A percentile compares a stretch with the other conserved stretches of the same genome.
These are phyloP conservation scores for Stephania yunnanensis DNA, from an alignment of 164 flowering plant species.

Conservation along the genomic window DNA sequence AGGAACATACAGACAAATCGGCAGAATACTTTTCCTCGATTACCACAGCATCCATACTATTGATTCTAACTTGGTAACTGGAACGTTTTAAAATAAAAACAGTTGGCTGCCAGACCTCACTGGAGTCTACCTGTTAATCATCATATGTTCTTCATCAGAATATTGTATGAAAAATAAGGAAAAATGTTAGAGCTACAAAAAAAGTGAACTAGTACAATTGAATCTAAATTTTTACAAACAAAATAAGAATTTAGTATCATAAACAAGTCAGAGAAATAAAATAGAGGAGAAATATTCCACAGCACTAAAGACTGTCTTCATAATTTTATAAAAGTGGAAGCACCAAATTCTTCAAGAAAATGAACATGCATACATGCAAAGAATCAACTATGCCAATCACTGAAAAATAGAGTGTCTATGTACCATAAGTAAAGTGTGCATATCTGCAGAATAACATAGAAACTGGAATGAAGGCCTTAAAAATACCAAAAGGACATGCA, in stretches of 20 bases:
- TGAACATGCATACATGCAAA: not conserved
- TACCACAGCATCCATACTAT: slow-evolving; percentile 31
- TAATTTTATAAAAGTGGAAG: not conserved
- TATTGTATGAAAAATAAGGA: slow-evolving; percentile 4
- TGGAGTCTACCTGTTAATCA: slow-evolving; percentile 56
- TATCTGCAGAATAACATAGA: not conserved
- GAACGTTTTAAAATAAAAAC: slow-evolving; percentile 52
- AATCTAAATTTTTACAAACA: not conserved
- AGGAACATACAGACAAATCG: slow-evolving; percentile 62
- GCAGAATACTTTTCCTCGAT: slow-evolving; percentile 63
- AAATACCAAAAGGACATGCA: not conserved
- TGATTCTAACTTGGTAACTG: slow-evolving; percentile 58
- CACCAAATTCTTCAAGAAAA: not conserved
- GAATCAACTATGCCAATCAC: not conserved
- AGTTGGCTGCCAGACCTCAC: slow-evolving; percentile 69
- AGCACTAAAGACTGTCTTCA: not conserved
- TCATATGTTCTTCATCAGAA: not conserved
- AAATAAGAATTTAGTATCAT: not conserved
- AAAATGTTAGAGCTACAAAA: not conserved
- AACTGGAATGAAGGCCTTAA: not conserved
- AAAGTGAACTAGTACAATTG: not conserved
- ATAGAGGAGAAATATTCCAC: not conserved
- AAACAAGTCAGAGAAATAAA: not conserved
- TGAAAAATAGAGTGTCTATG: not conserved
- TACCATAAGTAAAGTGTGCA: not conserved